phyloP scores from a whole-genome alignment of 1,284 basidiomycete species.

The Ustilago bromivora region DNA sequence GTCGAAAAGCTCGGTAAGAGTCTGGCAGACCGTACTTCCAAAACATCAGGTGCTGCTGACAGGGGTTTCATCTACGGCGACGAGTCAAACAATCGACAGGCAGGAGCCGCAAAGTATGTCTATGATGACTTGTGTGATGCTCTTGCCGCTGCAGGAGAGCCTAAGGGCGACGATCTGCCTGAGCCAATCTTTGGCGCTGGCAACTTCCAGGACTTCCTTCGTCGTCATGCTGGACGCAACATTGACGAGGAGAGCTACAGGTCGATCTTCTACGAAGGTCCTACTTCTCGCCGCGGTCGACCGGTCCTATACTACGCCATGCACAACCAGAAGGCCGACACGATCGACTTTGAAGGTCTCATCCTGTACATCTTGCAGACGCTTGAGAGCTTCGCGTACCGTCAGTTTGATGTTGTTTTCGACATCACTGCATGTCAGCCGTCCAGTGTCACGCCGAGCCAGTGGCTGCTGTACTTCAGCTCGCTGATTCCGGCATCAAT shows the following conservation, averaged over 20 bases:
- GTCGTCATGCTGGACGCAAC: slow-evolving; percentile 55
- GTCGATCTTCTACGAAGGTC: slow-evolving; percentile 59
- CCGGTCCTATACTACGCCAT: slow-evolving; percentile 72
- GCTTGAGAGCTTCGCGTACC: slow-evolving; percentile 44
- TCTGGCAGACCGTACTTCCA: slow-evolving; percentile 39
- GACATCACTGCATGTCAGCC: slow-evolving; percentile 56
- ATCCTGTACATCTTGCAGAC: slow-evolving; percentile 71
- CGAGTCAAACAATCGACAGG: slow-evolving; percentile 10
- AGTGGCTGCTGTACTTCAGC: slow-evolving; percentile 63
- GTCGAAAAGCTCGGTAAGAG: slow-evolving; percentile 62
- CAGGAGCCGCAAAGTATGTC: slow-evolving; percentile 26
- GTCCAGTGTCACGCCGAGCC: slow-evolving; percentile 52
- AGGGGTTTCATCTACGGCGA: slow-evolving; percentile 6
- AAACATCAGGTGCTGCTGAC: slow-evolving; percentile 3
- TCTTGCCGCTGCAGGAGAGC: slow-evolving; percentile 54
- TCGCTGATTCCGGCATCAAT: slow-evolving; percentile 55
- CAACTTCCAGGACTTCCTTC: slow-evolving; percentile 59
- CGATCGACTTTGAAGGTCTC: slow-evolving; percentile 85
- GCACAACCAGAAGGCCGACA: slow-evolving; percentile 79
- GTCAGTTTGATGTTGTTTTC: slow-evolving; percentile 58
- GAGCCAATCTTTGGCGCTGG: slow-evolving; percentile 36
- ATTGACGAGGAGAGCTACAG: slow-evolving; percentile 57
- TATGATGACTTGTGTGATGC: slow-evolving; percentile 59
- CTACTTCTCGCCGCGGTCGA: slow-evolving; percentile 66
- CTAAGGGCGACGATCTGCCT: slow-evolving; percentile 39